These are phyloP conservation scores for Phascolomyces articulosus DNA, from an alignment of 371 early-diverging fungal genomes.

Conservation along the genomic window DNA sequence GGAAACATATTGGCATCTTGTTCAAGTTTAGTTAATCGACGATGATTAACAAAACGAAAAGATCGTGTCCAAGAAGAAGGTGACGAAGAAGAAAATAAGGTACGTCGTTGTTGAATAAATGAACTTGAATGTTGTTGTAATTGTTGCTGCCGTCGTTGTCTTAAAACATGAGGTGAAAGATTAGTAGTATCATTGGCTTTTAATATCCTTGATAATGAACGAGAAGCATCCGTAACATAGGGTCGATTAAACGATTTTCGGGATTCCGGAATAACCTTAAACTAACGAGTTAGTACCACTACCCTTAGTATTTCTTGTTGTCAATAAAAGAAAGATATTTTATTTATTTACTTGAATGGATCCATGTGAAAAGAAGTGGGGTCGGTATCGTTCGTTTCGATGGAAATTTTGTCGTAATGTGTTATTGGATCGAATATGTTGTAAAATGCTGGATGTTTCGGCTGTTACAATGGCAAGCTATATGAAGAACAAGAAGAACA, in stretches of 20 bases:
- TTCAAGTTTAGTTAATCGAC: constrained; percentile 65
- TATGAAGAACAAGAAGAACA: background rate
- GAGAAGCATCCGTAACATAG: background rate
- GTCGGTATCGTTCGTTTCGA: constrained; percentile 7
- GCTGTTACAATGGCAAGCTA: constrained; percentile 21
- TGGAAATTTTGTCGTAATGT: background rate
- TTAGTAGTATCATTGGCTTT: background rate
- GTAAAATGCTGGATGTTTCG: constrained; percentile 17
- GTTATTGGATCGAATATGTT: constrained; percentile 9
- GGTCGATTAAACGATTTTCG: constrained; percentile 5
- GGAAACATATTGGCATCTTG: constrained; percentile 69
- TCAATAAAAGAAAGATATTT: background rate
- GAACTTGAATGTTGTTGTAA: background rate
- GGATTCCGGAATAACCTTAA: background rate
- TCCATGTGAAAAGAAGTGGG: background rate
- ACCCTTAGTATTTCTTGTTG: too few relatives aligned
- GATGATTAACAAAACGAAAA: constrained; percentile 47
- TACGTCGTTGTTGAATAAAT: background rate
- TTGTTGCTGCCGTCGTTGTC: background rate
- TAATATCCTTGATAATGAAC: background rate
- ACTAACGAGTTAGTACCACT: too few relatives aligned
- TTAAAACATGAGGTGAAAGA: background rate
- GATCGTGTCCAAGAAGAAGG: constrained; percentile 13
- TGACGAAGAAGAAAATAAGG: constrained; percentile 11
- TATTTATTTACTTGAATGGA: background rate